A percentile compares a stretch with the other conserved stretches of the same genome.
phyloP scores from a whole-genome alignment of 2,329 filamentous ascomycete species.

The Tolypocladium ovalisporum region DNA sequence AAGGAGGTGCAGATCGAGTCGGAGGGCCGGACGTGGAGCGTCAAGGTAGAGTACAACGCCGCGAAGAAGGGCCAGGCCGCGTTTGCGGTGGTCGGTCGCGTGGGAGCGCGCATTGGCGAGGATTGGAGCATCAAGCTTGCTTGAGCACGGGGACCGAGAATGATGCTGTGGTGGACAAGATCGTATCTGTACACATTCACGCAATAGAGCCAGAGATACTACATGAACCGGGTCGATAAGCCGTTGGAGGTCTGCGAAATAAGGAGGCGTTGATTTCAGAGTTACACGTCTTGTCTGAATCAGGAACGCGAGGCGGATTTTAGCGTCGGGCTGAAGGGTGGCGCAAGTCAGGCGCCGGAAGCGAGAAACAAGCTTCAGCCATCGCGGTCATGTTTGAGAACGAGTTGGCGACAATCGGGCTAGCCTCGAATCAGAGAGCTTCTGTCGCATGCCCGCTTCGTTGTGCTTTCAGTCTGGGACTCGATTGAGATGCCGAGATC shows the following conservation, averaged over 20 bases:
- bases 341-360: neutral
- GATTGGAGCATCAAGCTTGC: slow-evolving; percentile 38
- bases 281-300: neutral
- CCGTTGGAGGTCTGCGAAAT: no score
- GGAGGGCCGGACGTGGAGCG: slow-evolving; percentile 41
- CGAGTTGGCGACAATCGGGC: neutral
- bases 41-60: slow-evolving; percentile 48
- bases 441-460: neutral
- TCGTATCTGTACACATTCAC: neutral
- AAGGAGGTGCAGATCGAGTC: slow-evolving; percentile 45
- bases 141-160: neutral
- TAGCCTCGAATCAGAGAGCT: neutral
- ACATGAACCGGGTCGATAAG: neutral
- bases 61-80: slow-evolving; percentile 35
- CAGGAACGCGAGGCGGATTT: neutral
- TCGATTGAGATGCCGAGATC: neutral
- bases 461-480: neutral
- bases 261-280: no score
- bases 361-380: neutral
- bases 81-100: slow-evolving; percentile 40
- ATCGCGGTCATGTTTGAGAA: neutral
- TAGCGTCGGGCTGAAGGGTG: neutral
- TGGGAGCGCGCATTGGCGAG: slow-evolving; percentile 39
- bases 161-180: neutral
- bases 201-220: neutral